Base-by-base conservation (phyloP, 2,329 filamentous ascomycete genomes). In the Sodiomyces alkalinus region DNA sequence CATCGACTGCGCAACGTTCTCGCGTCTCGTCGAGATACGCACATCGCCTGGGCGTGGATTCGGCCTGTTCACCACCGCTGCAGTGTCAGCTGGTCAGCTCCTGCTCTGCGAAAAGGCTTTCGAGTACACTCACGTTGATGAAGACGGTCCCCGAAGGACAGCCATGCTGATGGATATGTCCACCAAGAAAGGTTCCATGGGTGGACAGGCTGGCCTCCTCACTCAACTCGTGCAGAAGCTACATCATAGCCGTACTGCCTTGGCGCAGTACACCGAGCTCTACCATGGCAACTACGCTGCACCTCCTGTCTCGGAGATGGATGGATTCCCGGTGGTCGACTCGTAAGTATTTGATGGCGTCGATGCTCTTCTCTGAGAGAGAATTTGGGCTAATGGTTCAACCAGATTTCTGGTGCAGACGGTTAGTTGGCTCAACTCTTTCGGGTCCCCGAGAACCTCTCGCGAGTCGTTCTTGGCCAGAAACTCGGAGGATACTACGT, bases 61-160 rank as follows among this genome's bases (percentile, higher is more conserved):
- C 3, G 67, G 67, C 0, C 43, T 71, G 0, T 73, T 70, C 38
- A 62, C 59, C 0, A 64, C 55, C 1, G 43, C 48, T 13, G 38
- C 47, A 0, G 59, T 72, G 3, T 48, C 51, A 20, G 53, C 58
- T 0, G 66, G 66, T 0, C 59, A 69, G 4, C 46, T 70, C 2
- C 41, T 73, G 0, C 38, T 72, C 2, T 70, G 63, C 26, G 67
- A 72, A 33, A 73, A 71, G 34, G 64, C 66, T 0, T 68, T 70
- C 37, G 43, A 43, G 0, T 53, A 66, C 39, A 47, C 35, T 13
- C 57, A 47, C 19, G 26, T 9, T 4, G 47, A 34, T 19, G 42
- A 39, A 4, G 37, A 40, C 7, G 38, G 33, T 6, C 27, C 20
- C 6, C 36, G 32, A 5, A 43, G 40, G 4, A 32, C 36, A 8